These are phyloP conservation scores for Biscogniauxia sp. DNA, from an alignment of 2,329 filamentous ascomycete genomes.

Conservation along the genomic window DNA sequence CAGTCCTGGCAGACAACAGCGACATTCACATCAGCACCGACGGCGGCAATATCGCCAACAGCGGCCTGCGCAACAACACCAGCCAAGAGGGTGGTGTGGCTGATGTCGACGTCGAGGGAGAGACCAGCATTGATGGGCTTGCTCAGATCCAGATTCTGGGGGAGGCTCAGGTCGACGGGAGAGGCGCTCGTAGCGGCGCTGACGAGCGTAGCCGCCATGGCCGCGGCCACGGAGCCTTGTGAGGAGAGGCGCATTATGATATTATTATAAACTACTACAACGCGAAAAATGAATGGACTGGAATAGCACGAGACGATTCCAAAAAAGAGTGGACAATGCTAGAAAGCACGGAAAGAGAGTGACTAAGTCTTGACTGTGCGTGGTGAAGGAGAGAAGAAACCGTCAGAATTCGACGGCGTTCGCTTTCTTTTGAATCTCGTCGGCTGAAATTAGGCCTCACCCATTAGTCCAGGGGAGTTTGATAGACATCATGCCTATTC, in stretches of 20 bases:
- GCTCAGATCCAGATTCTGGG: constrained; percentile 17
- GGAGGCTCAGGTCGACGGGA: constrained; percentile 13
- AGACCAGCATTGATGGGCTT: constrained; percentile 24
- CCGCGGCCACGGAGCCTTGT: constrained; percentile 27
- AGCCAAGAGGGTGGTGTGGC: constrained; percentile 23
- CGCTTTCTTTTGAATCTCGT: constrained; percentile 24
- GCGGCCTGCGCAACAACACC: constrained; percentile 39
- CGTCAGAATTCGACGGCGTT: constrained; percentile 12
- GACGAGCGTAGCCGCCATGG: constrained; percentile 30
- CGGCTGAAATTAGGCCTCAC: constrained; percentile 18
- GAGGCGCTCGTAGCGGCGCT: constrained; percentile 20
- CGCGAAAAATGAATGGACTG: constrained; percentile 33
- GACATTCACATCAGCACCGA: constrained; percentile 27
- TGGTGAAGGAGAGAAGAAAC: constrained; percentile 16
- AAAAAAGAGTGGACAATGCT: constrained; percentile 25
- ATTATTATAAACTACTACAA: constrained; percentile 18
- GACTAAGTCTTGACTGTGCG: constrained; percentile 25
- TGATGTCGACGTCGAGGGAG: constrained; percentile 26
- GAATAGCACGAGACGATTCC: constrained; percentile 22
- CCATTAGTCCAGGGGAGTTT: constrained; percentile 16
- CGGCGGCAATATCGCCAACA: constrained; percentile 21
- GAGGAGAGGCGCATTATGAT: constrained; percentile 31
- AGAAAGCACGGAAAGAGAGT: constrained; percentile 24
- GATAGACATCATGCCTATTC: constrained; percentile 17
- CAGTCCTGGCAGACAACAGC: constrained; percentile 45